Evolutionary conservation across 2,329 filamentous ascomycete genomes (phyloP).

Genomic region (Trichoderma sp.): DNA sequence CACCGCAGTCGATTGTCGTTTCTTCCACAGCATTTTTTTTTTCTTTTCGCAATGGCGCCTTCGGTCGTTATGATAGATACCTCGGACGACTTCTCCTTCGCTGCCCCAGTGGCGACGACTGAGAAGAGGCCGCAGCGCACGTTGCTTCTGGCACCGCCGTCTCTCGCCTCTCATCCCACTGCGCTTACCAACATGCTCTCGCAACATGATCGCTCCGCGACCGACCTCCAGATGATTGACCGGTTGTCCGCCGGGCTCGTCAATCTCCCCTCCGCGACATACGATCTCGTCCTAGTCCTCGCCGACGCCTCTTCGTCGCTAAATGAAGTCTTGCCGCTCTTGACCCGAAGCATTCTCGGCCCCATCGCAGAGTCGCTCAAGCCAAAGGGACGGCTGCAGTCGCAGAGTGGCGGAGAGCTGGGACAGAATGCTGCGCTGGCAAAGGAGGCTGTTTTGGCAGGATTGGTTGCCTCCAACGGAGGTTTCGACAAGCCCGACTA

Average conservation of each 20-base stretch:
- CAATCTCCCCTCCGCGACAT: conserved; percentile 71
- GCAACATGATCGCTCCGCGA: conserved; percentile 70
- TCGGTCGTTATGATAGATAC: conserved; percentile 57
- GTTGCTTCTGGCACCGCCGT: conserved; percentile 86
- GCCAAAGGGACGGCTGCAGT: conserved; percentile 23
- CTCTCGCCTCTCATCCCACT: conserved; percentile 81
- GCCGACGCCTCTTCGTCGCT: conserved; percentile 55
- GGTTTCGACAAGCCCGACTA: conserved; percentile 73
- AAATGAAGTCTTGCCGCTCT: conserved; percentile 62
- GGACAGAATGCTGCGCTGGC: neutral
- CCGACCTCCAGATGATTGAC: conserved; percentile 97
- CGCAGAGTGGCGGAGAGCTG: conserved; percentile 18
- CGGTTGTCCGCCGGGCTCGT: conserved; percentile 82
- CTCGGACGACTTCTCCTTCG: conserved; percentile 51
- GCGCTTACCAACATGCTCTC: conserved; percentile 71
- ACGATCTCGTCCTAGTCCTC: conserved; percentile 83
- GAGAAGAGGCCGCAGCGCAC: conserved; percentile 53
- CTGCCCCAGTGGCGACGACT: conserved; percentile 36
- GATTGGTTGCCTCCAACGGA: conserved; percentile 64
- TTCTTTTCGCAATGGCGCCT: conserved; percentile 48
- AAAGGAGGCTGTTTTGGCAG: conserved; percentile 82
- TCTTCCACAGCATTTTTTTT: neutral
- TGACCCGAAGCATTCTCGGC: conserved; percentile 51
- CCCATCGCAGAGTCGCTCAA: conserved; percentile 24
- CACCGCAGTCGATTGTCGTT: neutral